A percentile compares a stretch with the other conserved stretches of the same genome.
phyloP scores from a whole-genome alignment of 345 rosid species.

The Populus pruinosa region DNA sequence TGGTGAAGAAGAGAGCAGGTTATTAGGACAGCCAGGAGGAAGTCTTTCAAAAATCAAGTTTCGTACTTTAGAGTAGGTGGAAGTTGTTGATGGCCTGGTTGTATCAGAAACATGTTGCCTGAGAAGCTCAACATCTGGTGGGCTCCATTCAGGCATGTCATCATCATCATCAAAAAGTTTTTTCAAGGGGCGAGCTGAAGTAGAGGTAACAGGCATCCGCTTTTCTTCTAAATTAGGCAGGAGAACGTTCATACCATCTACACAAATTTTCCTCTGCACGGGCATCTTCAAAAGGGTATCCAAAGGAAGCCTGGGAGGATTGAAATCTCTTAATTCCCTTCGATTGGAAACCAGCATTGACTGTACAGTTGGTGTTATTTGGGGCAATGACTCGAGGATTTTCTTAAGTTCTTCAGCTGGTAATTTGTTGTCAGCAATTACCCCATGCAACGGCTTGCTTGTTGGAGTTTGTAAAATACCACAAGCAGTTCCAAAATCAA shows the following conservation, averaged over 20 bases:
- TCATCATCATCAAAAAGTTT: constrained; percentile 29
- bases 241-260: too few species aligned
- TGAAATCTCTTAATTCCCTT: constrained; percentile 3
- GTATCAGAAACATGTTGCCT: not conserved
- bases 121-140: constrained; percentile 3
- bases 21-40: not conserved
- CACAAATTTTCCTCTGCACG: too few species aligned
- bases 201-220: constrained; percentile 6
- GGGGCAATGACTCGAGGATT: not conserved
- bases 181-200: constrained; percentile 6
- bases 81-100: not conserved
- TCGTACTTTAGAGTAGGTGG: not conserved
- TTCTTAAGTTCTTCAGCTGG: constrained; percentile 6
- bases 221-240: constrained; percentile 8
- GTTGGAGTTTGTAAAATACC: constrained; percentile 1
- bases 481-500: constrained; percentile 17
- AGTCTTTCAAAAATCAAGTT: not conserved
- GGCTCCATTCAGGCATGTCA: constrained; percentile 33
- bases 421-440: constrained; percentile 12
- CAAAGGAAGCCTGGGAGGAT: constrained; percentile 8
- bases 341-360: constrained; percentile 1
- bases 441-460: not conserved
- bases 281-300: constrained; percentile 3
- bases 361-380: not conserved
- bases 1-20: not conserved